A percentile compares a stretch with the other conserved stretches of the same genome.
Evolutionary conservation across 2,329 filamentous ascomycete genomes (phyloP).

Genomic region (Verruconis gallopava): DNA sequence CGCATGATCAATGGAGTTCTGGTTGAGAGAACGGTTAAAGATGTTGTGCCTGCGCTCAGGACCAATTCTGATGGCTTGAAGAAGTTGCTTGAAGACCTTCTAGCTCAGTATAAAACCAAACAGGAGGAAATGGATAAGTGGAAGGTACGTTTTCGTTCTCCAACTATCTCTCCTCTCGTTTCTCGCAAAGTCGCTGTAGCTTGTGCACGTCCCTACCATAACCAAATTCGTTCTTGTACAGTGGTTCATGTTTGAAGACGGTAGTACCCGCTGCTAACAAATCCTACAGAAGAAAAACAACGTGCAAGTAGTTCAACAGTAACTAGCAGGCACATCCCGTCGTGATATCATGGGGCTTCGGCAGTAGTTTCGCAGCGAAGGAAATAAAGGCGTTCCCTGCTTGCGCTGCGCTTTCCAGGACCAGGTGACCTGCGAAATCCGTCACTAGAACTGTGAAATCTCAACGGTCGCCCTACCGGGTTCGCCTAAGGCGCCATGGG

Average conservation of each 20-base stretch:
- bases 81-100: slow-evolving; percentile 84
- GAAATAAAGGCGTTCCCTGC: too few relatives aligned
- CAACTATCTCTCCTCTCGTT: background rate
- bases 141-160: slow-evolving; percentile 67
- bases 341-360: too few relatives aligned
- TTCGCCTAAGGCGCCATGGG: too few relatives aligned
- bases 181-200: background rate
- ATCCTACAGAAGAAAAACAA: slow-evolving; percentile 70
- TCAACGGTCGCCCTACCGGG: too few relatives aligned
- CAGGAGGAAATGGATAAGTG: slow-evolving; percentile 94
- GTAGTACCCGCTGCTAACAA: slow-evolving; percentile 11
- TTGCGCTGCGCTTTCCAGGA: too few relatives aligned
- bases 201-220: too few relatives aligned
- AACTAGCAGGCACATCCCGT: too few relatives aligned
- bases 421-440: too few relatives aligned
- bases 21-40: slow-evolving; percentile 84
- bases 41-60: slow-evolving; percentile 79
- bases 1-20: slow-evolving; percentile 96
- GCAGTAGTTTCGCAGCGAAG: too few relatives aligned
- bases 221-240: too few relatives aligned
- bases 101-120: slow-evolving; percentile 93
- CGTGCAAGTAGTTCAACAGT: slow-evolving; percentile 72
- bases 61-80: slow-evolving; percentile 90
- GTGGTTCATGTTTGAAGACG: too few relatives aligned
- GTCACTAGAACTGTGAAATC: too few relatives aligned